Evolutionary conservation across 495 filamentous ascomycete species (phyloP).

Genomic region (Penicillium fimorum): DNA sequence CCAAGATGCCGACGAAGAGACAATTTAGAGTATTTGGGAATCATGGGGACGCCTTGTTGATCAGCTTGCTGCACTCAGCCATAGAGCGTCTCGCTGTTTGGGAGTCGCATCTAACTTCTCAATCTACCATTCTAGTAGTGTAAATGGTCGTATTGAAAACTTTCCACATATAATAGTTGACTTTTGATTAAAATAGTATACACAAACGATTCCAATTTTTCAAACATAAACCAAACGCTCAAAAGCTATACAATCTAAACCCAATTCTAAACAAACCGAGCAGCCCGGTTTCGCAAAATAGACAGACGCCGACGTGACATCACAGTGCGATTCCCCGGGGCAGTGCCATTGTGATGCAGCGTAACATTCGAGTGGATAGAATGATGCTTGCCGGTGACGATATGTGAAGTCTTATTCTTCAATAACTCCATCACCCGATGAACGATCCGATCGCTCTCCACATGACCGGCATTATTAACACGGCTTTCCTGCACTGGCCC

Average conservation of each 20-base stretch:
- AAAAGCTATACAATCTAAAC: background rate
- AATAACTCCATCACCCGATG: conserved; percentile 23
- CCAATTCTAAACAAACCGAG: conserved; percentile 6
- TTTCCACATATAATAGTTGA: background rate
- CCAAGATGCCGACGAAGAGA: background rate
- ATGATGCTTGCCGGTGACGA: conserved; percentile 24
- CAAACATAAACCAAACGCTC: conserved; percentile 2
- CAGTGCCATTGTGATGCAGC: conserved; percentile 22
- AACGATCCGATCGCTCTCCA: conserved; percentile 22
- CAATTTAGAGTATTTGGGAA: background rate
- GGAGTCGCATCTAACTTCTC: no score
- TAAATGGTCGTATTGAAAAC: background rate
- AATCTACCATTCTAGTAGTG: background rate
- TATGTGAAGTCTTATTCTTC: conserved; percentile 14
- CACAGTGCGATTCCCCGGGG: conserved; percentile 17
- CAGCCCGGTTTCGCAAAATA: conserved; percentile 23
- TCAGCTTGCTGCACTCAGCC: background rate
- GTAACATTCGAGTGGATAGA: conserved; percentile 13
- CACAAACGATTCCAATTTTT: conserved; percentile 8
- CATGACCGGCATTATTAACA: conserved; percentile 27
- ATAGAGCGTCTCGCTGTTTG: background rate
- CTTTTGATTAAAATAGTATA: conserved; percentile 14
- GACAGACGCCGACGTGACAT: conserved; percentile 22
- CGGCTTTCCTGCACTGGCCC: conserved; percentile 22
- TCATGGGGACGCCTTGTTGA: background rate